Percentiles rank a stretch among this genome's conserved stretches.
Conservation (phyloP, 2,329 filamentous ascomycete species). For the Phaeosphaeria sp. region DNA sequence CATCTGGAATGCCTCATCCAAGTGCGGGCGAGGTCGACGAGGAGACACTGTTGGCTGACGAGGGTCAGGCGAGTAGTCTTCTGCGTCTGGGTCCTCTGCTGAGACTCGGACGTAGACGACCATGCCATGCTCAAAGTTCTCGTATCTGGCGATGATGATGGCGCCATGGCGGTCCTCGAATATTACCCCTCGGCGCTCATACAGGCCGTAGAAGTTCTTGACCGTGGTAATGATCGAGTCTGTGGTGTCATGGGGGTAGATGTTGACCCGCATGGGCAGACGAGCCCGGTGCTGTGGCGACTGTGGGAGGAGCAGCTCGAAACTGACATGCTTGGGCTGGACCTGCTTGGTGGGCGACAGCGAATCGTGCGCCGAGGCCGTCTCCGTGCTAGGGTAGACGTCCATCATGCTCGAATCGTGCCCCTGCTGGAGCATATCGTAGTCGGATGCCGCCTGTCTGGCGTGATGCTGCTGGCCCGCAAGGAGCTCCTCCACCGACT, state of each 20-base stretch:
- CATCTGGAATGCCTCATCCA: constrained; percentile 71
- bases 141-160: constrained; percentile 92
- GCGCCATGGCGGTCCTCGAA: constrained; percentile 92
- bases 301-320: constrained; percentile 75
- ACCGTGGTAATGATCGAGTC: constrained; percentile 98
- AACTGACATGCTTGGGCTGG: constrained; percentile 75
- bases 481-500: constrained; percentile 33
- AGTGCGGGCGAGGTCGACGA: constrained; percentile 63
- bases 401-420: constrained; percentile 41
- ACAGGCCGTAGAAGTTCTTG: constrained; percentile 98
- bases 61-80: constrained; percentile 56
- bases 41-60: constrained; percentile 56
- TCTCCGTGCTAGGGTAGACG: constrained; percentile 47
- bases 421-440: constrained; percentile 37
- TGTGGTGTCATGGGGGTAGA: constrained; percentile 93
- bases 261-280: constrained; percentile 85
- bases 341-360: constrained; percentile 46
- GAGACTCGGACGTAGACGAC: constrained; percentile 90
- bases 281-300: constrained; percentile 74
- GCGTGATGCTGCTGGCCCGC: constrained; percentile 38
- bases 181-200: constrained; percentile 84
- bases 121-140: constrained; percentile 94
- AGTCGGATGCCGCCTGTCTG: constrained; percentile 28
- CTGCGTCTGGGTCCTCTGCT: constrained; percentile 58
- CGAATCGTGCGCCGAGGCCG: constrained; percentile 38